Conservation (phyloP, 257 asterid genomes). For the Solanum pennellii region DNA sequence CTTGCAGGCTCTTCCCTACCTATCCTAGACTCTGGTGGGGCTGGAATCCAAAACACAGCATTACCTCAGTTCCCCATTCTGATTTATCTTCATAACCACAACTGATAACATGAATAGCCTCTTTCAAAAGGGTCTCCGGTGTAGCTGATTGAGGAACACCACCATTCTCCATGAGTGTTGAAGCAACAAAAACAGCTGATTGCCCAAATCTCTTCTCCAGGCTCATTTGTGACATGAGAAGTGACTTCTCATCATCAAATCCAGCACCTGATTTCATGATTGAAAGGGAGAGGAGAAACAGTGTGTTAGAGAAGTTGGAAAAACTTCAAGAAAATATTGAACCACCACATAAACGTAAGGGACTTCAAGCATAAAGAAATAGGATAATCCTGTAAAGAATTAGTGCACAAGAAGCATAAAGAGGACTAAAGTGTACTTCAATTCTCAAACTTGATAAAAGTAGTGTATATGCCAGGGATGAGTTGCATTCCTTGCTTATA, state of each 20-base stretch:
- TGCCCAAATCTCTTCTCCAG: constrained; percentile 96
- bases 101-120: constrained; percentile 97
- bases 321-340: not conserved
- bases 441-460: not conserved
- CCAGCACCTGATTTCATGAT: constrained; percentile 56
- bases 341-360: not conserved
- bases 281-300: not conserved
- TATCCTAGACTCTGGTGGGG: not conserved
- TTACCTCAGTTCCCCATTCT: constrained; percentile 96
- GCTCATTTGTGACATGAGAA: constrained; percentile 91
- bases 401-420: not conserved
- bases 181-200: constrained; percentile 94
- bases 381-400: not conserved
- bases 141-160: constrained; percentile 95
- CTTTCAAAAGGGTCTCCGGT: constrained; percentile 87
- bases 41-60: not conserved
- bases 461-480: not conserved
- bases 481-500: not conserved
- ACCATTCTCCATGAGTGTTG: constrained; percentile 95
- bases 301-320: not conserved
- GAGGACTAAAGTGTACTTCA: not conserved
- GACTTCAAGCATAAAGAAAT: not conserved
- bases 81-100: constrained; percentile 99
- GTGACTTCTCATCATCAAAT: constrained; percentile 86
- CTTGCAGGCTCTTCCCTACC: not conserved